Percentiles rank a stretch among this genome's conserved stretches.
Evolutionary conservation across 228 moss, liverwort and hornwort species (phyloP).

Genomic region (Sphagnum fallax): DNA sequence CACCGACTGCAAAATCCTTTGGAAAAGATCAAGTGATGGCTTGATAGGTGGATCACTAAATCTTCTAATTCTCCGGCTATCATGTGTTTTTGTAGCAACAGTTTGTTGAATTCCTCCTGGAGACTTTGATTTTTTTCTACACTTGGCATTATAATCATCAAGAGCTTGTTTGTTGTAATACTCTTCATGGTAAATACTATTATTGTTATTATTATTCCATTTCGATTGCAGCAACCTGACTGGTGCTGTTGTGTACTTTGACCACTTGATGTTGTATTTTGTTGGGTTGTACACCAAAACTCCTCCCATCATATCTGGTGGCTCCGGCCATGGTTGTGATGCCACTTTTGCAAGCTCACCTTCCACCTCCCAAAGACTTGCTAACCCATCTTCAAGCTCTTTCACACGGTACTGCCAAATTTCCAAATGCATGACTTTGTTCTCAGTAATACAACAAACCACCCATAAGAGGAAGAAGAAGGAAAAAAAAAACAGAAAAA

Average conservation of each 20-base stretch:
- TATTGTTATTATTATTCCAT: too few relatives aligned
- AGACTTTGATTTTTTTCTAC: too few relatives aligned
- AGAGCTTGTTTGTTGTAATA: too few relatives aligned
- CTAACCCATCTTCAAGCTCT: conserved; percentile 6
- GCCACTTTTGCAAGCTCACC: conserved; percentile 6
- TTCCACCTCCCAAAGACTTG: not conserved
- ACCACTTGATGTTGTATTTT: conserved; percentile 5
- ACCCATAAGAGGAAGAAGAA: not conserved
- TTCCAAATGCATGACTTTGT: too few relatives aligned
- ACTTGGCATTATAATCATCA: too few relatives aligned
- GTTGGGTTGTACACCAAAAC: conserved; percentile 7
- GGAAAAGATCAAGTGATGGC: not conserved
- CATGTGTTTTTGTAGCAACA: too few relatives aligned
- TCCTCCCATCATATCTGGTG: conserved; percentile 8
- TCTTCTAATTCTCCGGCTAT: too few relatives aligned
- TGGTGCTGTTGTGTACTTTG: not conserved
- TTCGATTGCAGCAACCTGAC: too few relatives aligned
- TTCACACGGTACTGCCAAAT: conserved; percentile 8
- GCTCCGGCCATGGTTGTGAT: conserved; percentile 10
- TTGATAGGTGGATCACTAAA: not conserved
- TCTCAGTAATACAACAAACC: too few relatives aligned
- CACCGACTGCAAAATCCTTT: conserved; percentile 4
- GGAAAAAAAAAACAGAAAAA: not conserved
- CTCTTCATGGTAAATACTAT: too few relatives aligned
- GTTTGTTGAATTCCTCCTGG: too few relatives aligned